Conservation (phyloP, 805 yeast species). For the Scheffersomyces spartinae region DNA sequence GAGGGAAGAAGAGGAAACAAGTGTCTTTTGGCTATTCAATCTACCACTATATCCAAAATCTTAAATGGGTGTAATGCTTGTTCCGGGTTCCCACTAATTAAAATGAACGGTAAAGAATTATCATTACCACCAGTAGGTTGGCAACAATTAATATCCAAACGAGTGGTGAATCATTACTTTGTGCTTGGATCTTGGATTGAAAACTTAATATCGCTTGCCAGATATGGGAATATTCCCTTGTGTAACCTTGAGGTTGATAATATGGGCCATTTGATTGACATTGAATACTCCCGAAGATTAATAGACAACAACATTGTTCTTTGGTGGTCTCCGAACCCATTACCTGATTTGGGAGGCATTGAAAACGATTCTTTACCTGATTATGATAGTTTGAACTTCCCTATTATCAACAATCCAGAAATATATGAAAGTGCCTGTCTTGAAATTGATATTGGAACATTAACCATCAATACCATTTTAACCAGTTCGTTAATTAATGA, state of each 20-base stretch:
- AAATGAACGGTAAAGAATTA: conserved; percentile 46
- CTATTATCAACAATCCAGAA: conserved; percentile 66
- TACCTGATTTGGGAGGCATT: conserved; percentile 77
- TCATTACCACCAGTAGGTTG: conserved; percentile 69
- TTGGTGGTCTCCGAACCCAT: conserved; percentile 86
- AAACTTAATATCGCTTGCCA: conserved; percentile 52
- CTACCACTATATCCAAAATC: conserved; percentile 46
- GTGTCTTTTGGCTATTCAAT: conserved; percentile 59
- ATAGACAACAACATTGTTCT: conserved; percentile 54
- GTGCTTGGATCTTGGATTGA: conserved; percentile 64
- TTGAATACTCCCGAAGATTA: conserved; percentile 74
- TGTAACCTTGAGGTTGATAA: conserved; percentile 78
- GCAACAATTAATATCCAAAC: conserved; percentile 57
- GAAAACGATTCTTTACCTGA: conserved; percentile 49
- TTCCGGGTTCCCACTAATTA: conserved; percentile 49
- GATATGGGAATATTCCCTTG: conserved; percentile 71
- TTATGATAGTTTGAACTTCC: conserved; percentile 53
- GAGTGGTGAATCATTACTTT: conserved; percentile 60
- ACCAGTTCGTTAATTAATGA: conserved; percentile 78
- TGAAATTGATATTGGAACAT: conserved; percentile 68
- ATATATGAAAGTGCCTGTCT: conserved; percentile 66
- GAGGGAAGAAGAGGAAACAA: conserved; percentile 52
- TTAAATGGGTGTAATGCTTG: conserved; percentile 34
- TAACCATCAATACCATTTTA: conserved; percentile 76
- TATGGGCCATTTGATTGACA: conserved; percentile 69